These are phyloP conservation scores for Trichoderma asperellum DNA, from an alignment of 2,329 filamentous ascomycete genomes.

Conservation along the genomic window DNA sequence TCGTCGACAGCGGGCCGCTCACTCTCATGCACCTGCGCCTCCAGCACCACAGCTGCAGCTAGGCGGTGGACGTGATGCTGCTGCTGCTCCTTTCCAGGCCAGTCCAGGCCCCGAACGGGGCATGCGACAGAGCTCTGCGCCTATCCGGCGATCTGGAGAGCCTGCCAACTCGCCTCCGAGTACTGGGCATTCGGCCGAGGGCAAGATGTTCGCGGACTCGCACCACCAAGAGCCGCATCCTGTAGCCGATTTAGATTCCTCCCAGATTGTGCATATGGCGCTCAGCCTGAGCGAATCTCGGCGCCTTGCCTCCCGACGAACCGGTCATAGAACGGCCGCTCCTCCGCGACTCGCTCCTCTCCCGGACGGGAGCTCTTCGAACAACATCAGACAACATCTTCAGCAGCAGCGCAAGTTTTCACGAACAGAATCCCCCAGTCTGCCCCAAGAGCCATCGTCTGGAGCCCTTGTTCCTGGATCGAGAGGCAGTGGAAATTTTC, in stretches of 20 bases:
- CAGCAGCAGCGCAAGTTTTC: slow-evolving; percentile 70
- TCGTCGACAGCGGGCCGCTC: slow-evolving; percentile 33
- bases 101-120: slow-evolving; percentile 12
- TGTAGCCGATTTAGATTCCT: slow-evolving; percentile 71
- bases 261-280: slow-evolving; percentile 91
- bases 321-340: slow-evolving; percentile 52
- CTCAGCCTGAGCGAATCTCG: slow-evolving; percentile 84
- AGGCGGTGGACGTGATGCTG: slow-evolving; percentile 18
- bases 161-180: neutral
- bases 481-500: slow-evolving; percentile 51
- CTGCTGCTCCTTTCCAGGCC: neutral
- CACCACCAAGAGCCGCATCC: slow-evolving; percentile 33
- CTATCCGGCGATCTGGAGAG: slow-evolving; percentile 18
- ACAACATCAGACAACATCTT: slow-evolving; percentile 69
- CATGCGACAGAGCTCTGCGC: slow-evolving; percentile 22
- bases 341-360: slow-evolving; percentile 57
- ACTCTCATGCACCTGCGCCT: neutral
- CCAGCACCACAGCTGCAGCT: neutral
- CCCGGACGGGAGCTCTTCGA: slow-evolving; percentile 56
- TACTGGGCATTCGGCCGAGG: neutral
- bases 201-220: slow-evolving; percentile 20
- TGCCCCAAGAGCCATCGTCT: slow-evolving; percentile 46
- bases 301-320: slow-evolving; percentile 64
- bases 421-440: slow-evolving; percentile 63
- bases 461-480: slow-evolving; percentile 48